Conservation (phyloP, 371 early-diverging fungal genomes). For the Mucor velutinosus region DNA sequence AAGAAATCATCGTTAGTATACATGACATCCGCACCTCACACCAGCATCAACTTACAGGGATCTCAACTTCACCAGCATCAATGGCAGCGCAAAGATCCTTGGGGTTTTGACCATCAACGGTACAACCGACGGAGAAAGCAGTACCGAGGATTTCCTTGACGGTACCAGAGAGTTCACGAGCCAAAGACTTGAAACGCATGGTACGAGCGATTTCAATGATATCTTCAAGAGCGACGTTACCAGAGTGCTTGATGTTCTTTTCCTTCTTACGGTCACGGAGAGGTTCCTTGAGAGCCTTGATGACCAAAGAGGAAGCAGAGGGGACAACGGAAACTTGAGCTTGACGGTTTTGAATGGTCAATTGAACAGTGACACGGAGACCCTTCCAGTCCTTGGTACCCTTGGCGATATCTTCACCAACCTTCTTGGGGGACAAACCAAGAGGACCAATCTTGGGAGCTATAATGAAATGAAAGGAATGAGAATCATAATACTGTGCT, state of each 20-base stretch:
- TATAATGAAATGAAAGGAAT: slow-evolving; percentile 79
- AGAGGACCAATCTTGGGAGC: slow-evolving; percentile 99
- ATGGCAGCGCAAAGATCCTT: slow-evolving; percentile 50
- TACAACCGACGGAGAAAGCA: slow-evolving; percentile 99
- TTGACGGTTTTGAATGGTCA: slow-evolving; percentile 99
- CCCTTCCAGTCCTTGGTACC: slow-evolving; percentile 89
- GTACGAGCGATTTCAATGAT: slow-evolving; percentile 97
- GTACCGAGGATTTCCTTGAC: slow-evolving; percentile 99
- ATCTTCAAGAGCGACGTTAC: slow-evolving; percentile 90
- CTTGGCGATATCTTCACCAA: slow-evolving; percentile 99
- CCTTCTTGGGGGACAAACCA: slow-evolving; percentile 99
- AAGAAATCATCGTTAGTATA: slow-evolving; percentile 68
- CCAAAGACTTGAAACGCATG: slow-evolving; percentile 93
- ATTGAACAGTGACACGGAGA: slow-evolving; percentile 95
- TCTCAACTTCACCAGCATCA: slow-evolving; percentile 83
- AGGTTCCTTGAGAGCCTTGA: slow-evolving; percentile 99
- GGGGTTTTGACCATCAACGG: slow-evolving; percentile 57
- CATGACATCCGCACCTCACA: slow-evolving; percentile 64
- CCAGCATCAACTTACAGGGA: slow-evolving; percentile 68
- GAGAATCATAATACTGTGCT: slow-evolving; percentile 22
- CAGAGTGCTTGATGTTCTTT: slow-evolving; percentile 98
- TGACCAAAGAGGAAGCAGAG: slow-evolving; percentile 96
- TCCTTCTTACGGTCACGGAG: slow-evolving; percentile 99
- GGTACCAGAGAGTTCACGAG: slow-evolving; percentile 87
- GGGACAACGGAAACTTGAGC: slow-evolving; percentile 98